Base-by-base conservation (phyloP, 2,329 filamentous ascomycete genomes). In the Fusarium xylarioides region DNA sequence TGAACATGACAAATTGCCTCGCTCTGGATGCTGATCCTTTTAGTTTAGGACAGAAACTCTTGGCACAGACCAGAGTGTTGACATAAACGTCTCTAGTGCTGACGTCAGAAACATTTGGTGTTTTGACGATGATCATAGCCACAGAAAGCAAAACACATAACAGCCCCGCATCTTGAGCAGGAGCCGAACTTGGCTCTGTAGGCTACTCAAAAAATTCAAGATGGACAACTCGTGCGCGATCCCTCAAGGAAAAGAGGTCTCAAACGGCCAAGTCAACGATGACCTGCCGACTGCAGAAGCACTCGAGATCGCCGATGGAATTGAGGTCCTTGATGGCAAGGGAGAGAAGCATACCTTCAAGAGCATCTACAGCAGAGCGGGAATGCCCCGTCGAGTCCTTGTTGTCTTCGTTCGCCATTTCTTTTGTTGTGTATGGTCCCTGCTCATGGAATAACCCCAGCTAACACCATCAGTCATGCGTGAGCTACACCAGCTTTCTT, bases 321-420 rank as follows among this genome's bases (percentile, higher is more conserved):
- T 71, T 18, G 67, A 71, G n/a, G 11, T 74, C 3, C 32, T 59
- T 11, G 71, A 74, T 5, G 42, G 55, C 7, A 32, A 74, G 12
- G 42, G 49, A 28, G 34, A 32, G 15, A 55, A 47, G 7, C 71
- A 74, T 34, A 38, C 59, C 1, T 74, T 74, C 35, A 62, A 53
- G 21, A 74, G 67, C 40, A 44, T 68, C 23, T 74, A 71, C 21
- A 65, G 40, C 5, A 38, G 71, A 16, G 35, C 59, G 9, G 52
- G 43, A 4, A 1, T 16, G 3, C 43, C 67, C 9, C 23, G 46
- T 2, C 43, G 63, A 11, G 56, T 74, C 12, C 59, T 74, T 15
- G 58, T 74, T 7, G 55, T 74, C 2, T 74, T 74, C 19, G 32
- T 74, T 11, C 71, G 71, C 1, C 71, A 74, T 26, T 74, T 74